phyloP scores from a whole-genome alignment of 2,329 filamentous ascomycete species.

The Aspergillus uvarum region DNA sequence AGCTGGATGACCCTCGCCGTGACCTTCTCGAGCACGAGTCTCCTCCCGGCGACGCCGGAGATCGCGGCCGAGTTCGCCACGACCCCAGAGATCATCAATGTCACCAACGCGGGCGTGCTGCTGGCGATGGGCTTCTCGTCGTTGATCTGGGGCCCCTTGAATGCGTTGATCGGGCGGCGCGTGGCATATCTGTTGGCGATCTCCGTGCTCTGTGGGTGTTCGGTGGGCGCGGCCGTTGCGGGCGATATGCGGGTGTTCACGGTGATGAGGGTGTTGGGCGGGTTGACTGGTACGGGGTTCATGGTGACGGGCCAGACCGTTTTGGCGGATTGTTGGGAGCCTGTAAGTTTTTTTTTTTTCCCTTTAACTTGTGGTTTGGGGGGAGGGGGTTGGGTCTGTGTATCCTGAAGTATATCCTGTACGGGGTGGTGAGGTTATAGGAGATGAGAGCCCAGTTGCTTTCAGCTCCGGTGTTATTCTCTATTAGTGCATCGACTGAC shows the following conservation, averaged over 20 bases:
- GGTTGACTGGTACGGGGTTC: constrained; percentile 40
- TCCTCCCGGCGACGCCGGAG: constrained; percentile 42
- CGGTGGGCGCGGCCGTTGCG: constrained; percentile 33
- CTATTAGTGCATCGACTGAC: not conserved
- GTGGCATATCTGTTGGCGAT: constrained; percentile 37
- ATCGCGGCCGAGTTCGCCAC: constrained; percentile 42
- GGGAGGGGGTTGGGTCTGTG: not conserved
- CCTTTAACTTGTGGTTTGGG: not conserved
- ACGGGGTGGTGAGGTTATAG: no score
- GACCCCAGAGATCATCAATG: constrained; percentile 35
- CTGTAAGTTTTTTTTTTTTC: constrained; percentile 22
- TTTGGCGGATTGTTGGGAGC: constrained; percentile 41
- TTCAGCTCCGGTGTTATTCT: not conserved
- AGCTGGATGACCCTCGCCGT: constrained; percentile 45
- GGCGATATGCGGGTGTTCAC: constrained; percentile 37
- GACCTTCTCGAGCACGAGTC: constrained; percentile 45
- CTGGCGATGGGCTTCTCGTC: constrained; percentile 41
- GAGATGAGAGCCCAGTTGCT: no score
- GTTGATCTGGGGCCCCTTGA: constrained; percentile 38
- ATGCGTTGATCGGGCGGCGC: constrained; percentile 31
- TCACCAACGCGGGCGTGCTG: constrained; percentile 40
- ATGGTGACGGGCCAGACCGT: constrained; percentile 43
- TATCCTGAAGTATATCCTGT: no score
- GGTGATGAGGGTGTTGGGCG: constrained; percentile 35
- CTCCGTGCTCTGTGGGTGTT: constrained; percentile 32